Evolutionary conservation across 1,139 yeast genomes (phyloP).

Genomic region (Nakaseomyces bracarensis): DNA sequence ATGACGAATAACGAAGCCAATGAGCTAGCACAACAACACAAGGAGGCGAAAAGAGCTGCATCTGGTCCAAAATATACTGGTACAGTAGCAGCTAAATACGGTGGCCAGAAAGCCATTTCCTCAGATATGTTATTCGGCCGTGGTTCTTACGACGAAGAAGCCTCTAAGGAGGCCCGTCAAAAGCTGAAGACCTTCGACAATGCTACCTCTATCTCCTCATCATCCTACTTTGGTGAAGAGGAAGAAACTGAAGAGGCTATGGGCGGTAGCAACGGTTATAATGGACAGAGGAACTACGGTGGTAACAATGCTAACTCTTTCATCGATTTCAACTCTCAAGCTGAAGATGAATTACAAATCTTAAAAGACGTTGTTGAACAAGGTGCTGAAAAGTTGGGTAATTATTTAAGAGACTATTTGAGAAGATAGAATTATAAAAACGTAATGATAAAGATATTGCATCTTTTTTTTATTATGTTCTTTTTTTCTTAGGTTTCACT

Average conservation of each 20-base stretch:
- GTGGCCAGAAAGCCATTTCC: slow-evolving; percentile 86
- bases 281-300: slow-evolving; percentile 9
- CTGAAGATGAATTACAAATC: slow-evolving; percentile 76
- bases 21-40: slow-evolving; percentile 35
- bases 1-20: slow-evolving; percentile 54
- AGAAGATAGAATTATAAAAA: slow-evolving; percentile 36
- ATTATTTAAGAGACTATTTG: slow-evolving; percentile 75
- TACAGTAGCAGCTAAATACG: slow-evolving; percentile 67
- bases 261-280: slow-evolving; percentile 28
- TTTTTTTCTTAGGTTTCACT: no score
- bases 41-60: slow-evolving; percentile 37
- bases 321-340: slow-evolving; percentile 48
- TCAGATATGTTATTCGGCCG: slow-evolving; percentile 93
- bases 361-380: slow-evolving; percentile 89
- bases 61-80: slow-evolving; percentile 50
- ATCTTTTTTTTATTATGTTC: no score
- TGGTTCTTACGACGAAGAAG: slow-evolving; percentile 70
- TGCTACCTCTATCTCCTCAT: slow-evolving; percentile 84
- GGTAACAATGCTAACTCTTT: slow-evolving; percentile 32
- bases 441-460: no score
- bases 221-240: slow-evolving; percentile 87
- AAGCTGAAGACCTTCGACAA: slow-evolving; percentile 75
- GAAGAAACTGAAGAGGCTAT: slow-evolving; percentile 35
- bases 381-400: slow-evolving; percentile 84
- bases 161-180: slow-evolving; percentile 67